Evolutionary conservation across 83 land plant species (phyloP).

Genomic region (Thuja plicata): DNA sequence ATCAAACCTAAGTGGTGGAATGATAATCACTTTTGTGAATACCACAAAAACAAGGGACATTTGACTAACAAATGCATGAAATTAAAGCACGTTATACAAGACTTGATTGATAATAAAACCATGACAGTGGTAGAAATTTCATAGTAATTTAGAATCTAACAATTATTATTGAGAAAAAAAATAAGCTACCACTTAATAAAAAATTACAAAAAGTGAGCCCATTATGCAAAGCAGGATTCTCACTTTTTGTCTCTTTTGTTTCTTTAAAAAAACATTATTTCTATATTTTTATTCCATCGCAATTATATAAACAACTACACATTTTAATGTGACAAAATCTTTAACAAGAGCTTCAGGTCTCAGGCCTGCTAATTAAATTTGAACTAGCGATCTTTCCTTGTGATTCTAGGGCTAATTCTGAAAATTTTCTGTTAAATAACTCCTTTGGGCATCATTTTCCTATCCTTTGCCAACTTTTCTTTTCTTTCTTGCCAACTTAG

Average conservation of each 20-base stretch:
- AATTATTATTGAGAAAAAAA: too few species aligned
- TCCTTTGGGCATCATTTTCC: background rate
- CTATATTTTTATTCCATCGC: too few species aligned
- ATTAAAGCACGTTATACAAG: too few species aligned
- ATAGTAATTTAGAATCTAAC: too few species aligned
- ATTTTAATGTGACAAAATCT: background rate
- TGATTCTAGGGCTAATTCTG: background rate
- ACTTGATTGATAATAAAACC: too few species aligned
- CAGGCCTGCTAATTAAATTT: background rate
- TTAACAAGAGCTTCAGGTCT: background rate
- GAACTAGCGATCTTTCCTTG: background rate
- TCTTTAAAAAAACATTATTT: background rate
- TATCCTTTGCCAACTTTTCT: background rate
- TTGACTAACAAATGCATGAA: too few species aligned
- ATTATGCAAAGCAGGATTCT: slow-evolving; percentile 5
- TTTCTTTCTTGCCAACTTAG: background rate
- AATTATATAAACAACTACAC: background rate
- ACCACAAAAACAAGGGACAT: too few species aligned
- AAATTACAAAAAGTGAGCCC: background rate
- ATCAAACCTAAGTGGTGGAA: too few species aligned
- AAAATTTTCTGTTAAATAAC: background rate
- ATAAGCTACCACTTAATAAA: background rate
- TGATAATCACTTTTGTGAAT: too few species aligned
- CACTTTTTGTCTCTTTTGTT: background rate
- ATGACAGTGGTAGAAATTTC: too few species aligned